Conservation (phyloP, 140 eudicot species). For the Flaveria floridana region DNA sequence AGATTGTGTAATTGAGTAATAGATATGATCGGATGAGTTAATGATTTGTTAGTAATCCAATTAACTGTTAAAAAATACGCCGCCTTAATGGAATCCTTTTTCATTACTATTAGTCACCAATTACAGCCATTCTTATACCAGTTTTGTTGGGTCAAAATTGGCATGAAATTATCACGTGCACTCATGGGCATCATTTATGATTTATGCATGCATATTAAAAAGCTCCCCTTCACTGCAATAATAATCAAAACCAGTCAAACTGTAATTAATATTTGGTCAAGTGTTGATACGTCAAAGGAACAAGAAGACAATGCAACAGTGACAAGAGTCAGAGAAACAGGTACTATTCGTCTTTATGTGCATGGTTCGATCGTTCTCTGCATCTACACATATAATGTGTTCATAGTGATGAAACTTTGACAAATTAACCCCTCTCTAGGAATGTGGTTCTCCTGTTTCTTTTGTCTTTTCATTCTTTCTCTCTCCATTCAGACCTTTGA, state of each 20-base stretch:
- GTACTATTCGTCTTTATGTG: conserved; percentile 21
- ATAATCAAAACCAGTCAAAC: neutral
- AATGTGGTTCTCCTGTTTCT: conserved; percentile 13
- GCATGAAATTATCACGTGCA: conserved; percentile 3
- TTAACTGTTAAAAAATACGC: no score
- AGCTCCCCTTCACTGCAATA: no score
- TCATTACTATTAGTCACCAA: no score
- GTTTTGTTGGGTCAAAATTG: no score
- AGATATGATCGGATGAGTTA: no score
- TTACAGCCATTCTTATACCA: no score
- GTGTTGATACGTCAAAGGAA: conserved; percentile 11
- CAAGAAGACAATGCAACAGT: conserved; percentile 3
- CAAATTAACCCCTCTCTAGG: neutral
- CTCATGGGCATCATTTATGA: conserved; percentile 17
- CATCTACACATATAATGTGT: conserved; percentile 1
- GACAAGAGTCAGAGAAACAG: conserved; percentile 13
- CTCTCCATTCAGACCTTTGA: neutral
- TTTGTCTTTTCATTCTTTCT: neutral
- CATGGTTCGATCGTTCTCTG: conserved; percentile 10
- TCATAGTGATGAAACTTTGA: neutral
- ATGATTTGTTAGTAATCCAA: no score
- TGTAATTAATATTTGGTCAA: conserved; percentile 14
- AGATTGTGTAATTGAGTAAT: no score
- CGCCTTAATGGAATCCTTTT: no score
- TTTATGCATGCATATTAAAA: conserved; percentile 1